phyloP scores from a whole-genome alignment of 2,329 filamentous ascomycete species.

The Diaporthe citri region DNA sequence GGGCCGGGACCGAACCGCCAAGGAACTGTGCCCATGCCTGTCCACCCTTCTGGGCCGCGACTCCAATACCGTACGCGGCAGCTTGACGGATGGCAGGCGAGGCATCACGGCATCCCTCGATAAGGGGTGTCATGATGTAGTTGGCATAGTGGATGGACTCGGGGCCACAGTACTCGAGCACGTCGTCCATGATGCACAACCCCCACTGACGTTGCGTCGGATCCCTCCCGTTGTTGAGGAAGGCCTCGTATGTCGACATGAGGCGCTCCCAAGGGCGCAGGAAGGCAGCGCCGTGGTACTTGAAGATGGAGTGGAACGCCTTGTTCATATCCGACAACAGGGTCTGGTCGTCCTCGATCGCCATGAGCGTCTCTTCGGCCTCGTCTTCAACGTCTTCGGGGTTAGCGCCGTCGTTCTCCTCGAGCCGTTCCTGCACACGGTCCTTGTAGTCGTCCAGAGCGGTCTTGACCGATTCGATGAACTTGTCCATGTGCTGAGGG shows the following conservation, averaged over 20 bases:
- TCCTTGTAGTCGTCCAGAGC: constrained; percentile 94
- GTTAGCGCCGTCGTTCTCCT: constrained; percentile 80
- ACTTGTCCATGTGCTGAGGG: constrained; percentile 82
- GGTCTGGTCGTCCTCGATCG: constrained; percentile 97
- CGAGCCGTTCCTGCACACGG: constrained; percentile 84
- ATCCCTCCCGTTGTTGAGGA: constrained; percentile 82
- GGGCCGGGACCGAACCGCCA: constrained; percentile 79
- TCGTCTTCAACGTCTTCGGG: constrained; percentile 90
- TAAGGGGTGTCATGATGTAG: constrained; percentile 87
- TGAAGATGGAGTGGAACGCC: constrained; percentile 98
- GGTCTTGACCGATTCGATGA: constrained; percentile 87
- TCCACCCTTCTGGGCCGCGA: constrained; percentile 93
- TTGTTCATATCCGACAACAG: constrained; percentile 99
- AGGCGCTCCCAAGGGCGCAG: constrained; percentile 89
- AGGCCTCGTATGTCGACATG: constrained; percentile 85
- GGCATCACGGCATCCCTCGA: constrained; percentile 86
- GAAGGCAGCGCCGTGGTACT: constrained; percentile 90
- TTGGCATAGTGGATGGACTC: constrained; percentile 89
- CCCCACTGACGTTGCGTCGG: constrained; percentile 97
- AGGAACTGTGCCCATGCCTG: constrained; percentile 89
- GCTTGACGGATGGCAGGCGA: constrained; percentile 95
- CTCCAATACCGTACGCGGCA: constrained; percentile 94
- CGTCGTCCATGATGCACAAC: constrained; percentile 98
- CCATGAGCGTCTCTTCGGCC: constrained; percentile 86
- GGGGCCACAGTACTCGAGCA: constrained; percentile 94